Percentiles rank a stretch among this genome's conserved stretches.
Evolutionary conservation across 73 alveolate species (phyloP).

Genomic region (Paramecium primaurelia): DNA sequence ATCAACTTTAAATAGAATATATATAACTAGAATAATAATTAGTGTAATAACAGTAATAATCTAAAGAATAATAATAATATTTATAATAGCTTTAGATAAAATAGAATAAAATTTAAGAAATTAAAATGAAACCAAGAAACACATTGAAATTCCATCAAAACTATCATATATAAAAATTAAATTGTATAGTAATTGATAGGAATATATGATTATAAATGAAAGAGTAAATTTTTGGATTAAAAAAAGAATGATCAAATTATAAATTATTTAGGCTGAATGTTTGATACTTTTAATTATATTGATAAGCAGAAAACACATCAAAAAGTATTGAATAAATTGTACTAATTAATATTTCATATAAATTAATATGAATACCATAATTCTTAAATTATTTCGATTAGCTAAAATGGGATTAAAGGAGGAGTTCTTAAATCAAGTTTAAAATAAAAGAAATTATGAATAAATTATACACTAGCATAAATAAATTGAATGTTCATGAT

Average conservation of each 20-base stretch:
- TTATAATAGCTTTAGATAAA: neutral
- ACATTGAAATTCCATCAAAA: neutral
- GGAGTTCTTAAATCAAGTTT: too few relatives aligned
- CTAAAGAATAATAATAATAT: neutral
- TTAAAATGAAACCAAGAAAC: neutral
- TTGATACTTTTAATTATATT: neutral
- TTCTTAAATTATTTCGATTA: too few relatives aligned
- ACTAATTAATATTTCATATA: neutral
- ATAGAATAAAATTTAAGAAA: neutral
- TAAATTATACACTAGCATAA: too few relatives aligned
- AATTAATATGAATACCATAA: neutral
- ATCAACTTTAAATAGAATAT: neutral
- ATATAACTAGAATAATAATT: neutral
- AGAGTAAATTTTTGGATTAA: neutral
- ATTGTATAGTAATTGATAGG: neutral
- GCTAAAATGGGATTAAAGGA: too few relatives aligned
- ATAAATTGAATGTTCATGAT: too few relatives aligned
- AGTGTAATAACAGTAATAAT: neutral
- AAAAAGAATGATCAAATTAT: neutral
- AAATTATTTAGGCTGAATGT: neutral
- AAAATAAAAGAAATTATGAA: too few relatives aligned
- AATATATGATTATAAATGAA: neutral
- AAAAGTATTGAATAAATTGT: neutral
- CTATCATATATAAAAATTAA: neutral
- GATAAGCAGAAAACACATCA: neutral